Evolutionary conservation across 805 yeast species (phyloP), one percentile per base, ranked within the genome.

Genomic region (Metschnikowia matae): DNA sequence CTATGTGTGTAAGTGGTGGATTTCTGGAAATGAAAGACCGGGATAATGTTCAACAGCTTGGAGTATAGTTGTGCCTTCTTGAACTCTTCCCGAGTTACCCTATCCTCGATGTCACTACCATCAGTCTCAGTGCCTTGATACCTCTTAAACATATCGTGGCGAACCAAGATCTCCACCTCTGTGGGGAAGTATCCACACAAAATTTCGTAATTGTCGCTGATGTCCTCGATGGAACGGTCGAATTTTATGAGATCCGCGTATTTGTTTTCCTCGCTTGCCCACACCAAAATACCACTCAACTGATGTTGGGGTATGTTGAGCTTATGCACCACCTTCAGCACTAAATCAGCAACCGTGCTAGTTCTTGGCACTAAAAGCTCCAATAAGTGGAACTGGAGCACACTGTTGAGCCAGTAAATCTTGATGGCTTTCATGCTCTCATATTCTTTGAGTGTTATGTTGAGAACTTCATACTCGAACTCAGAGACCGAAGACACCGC

Each of bases 21-120:
- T 58, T 85, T 87, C 65, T 84, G 80, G 68, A 85, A 91, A 62
- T 90, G 97, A 56, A 82, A 75, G 1, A 85, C 95, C 3, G 87
- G 79, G 2, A 87, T 77, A 39, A 86, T 60, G 57, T 73, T 76
- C 56, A 60, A 62, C 40, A 44, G 67, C 48, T 63, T 69, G 54
- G 50, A 61, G 59, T 57, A 55, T 38, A 52, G 55, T 53, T 57
- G 65, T 48, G 57, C 56, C 11, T 53, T 46, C 33, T 44, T 43
- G 36, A 51, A 49, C 40, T 59, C 62, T 4, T 41, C 46, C 17
- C 48, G 61, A 7, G 59, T 53, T 32, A 58, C 54, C 18, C 62
- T 67, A 50, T 67, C 64, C 18, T 60, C 63, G 35, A 67, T 56
- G 7, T 62, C 69, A 8, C 58, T 57, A 11, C 58, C 49, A 38